These are phyloP conservation scores for Cystobasidium ongulense DNA, from an alignment of 768 basidiomycete species.

Conservation along the genomic window DNA sequence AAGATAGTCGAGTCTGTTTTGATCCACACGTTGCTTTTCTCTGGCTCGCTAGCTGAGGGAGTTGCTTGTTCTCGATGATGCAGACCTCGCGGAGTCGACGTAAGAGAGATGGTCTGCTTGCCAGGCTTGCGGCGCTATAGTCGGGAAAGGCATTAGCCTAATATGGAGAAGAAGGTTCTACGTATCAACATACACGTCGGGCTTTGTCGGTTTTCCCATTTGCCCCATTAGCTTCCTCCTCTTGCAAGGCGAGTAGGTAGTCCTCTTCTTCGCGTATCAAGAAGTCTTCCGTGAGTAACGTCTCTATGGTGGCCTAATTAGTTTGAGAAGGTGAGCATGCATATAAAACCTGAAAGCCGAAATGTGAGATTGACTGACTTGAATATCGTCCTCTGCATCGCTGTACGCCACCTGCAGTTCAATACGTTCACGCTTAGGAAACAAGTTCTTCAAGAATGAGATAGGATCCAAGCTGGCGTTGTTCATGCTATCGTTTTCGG, in stretches of 20 bases:
- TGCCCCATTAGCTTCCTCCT: not conserved
- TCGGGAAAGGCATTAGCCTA: not conserved
- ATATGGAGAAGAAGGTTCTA: no score
- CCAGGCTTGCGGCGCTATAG: conserved; percentile 8
- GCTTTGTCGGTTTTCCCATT: not conserved
- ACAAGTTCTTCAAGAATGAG: conserved; percentile 26
- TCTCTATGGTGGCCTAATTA: conserved; percentile 17
- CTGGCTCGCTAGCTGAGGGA: not conserved
- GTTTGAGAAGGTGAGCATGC: not conserved
- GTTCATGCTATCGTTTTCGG: not conserved
- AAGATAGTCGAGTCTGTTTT: conserved; percentile 14
- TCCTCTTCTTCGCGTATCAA: conserved; percentile 21
- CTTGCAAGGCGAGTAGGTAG: not conserved
- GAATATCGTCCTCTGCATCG: conserved; percentile 14
- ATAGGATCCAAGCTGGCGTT: conserved; percentile 6
- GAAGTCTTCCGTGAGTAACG: conserved; percentile 20
- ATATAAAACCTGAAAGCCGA: not conserved
- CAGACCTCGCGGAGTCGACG: conserved; percentile 3
- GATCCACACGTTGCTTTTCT: conserved; percentile 15
- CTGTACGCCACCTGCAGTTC: conserved; percentile 17
- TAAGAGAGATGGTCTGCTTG: conserved; percentile 25
- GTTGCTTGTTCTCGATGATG: not conserved
- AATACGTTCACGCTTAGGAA: conserved; percentile 13
- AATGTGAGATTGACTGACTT: not conserved
- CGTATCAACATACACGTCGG: not conserved